phyloP scores from a whole-genome alignment of 1,284 basidiomycete species.

The Rhodotorula sp. region DNA sequence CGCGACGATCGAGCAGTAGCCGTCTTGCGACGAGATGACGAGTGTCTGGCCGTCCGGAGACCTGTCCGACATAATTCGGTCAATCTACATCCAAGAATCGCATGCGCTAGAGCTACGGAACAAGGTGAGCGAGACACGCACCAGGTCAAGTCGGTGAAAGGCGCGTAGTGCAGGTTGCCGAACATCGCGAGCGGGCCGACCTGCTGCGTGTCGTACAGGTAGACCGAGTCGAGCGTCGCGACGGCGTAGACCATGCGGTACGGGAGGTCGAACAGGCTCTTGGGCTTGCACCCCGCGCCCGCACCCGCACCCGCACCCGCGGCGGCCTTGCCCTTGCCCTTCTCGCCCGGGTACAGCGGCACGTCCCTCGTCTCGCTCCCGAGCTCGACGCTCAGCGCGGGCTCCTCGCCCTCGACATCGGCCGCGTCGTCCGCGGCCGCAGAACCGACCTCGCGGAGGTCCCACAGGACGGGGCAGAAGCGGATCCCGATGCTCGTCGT shows the following conservation, averaged over 20 bases:
- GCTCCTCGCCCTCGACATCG: constrained; percentile 51
- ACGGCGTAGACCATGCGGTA: constrained; percentile 96
- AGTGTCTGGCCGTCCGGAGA: constrained; percentile 93
- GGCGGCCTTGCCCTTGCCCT: constrained; percentile 49
- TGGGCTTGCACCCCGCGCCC: constrained; percentile 47
- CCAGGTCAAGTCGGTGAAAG: constrained; percentile 97
- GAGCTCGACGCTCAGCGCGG: constrained; percentile 66
- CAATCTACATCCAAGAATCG: not conserved
- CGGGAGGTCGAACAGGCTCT: constrained; percentile 79
- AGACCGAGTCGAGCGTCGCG: constrained; percentile 92
- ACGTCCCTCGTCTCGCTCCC: constrained; percentile 10
- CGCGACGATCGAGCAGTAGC: constrained; percentile 90
- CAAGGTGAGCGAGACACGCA: constrained; percentile 54
- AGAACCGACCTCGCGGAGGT: constrained; percentile 70
- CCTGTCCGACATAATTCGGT: constrained; percentile 57
- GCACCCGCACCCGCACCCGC: not conserved
- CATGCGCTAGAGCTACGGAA: not conserved
- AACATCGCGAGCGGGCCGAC: constrained; percentile 87
- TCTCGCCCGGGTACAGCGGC: constrained; percentile 23
- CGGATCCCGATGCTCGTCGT: constrained; percentile 89
- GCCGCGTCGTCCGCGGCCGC: constrained; percentile 55
- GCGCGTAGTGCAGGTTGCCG: constrained; percentile 93
- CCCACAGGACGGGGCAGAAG: constrained; percentile 91
- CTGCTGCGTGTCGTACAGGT: constrained; percentile 97
- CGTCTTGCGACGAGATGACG: constrained; percentile 88